These are phyloP conservation scores for Chionographis japonica DNA, from an alignment of 106 monocot species.

Conservation along the genomic window DNA sequence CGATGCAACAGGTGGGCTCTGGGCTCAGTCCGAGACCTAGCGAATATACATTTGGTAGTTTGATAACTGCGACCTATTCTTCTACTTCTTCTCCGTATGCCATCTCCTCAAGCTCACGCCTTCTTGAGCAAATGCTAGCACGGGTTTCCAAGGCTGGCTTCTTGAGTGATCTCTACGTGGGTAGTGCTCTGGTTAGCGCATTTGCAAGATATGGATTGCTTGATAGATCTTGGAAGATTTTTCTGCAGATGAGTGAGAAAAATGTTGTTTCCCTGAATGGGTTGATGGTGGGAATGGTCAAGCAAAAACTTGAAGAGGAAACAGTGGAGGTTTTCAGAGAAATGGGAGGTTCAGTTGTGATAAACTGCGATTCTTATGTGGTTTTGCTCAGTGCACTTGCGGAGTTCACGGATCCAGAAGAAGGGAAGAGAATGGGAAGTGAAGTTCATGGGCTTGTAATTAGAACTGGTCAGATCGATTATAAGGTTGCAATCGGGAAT, in stretches of 20 bases:
- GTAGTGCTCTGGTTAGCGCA: conserved; percentile 83
- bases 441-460: conserved; percentile 64
- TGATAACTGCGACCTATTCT: conserved; percentile 40
- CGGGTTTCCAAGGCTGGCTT: conserved; percentile 52
- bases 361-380: conserved; percentile 52
- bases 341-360: conserved; percentile 11
- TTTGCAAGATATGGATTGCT: conserved; percentile 58
- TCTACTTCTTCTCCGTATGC: no score
- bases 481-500: conserved; percentile 47
- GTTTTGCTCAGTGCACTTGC: conserved; percentile 69
- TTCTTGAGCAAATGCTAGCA: conserved; percentile 58
- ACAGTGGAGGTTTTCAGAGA: conserved; percentile 58
- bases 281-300: conserved; percentile 82
- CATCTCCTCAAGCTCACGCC: neutral
- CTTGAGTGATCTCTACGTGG: conserved; percentile 63
- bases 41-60: conserved; percentile 69
- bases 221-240: conserved; percentile 44
- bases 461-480: conserved; percentile 26
- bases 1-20: conserved; percentile 35
- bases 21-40: conserved; percentile 29
- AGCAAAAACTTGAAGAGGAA: conserved; percentile 48
- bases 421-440: conserved; percentile 58
- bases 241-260: conserved; percentile 34
- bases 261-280: conserved; percentile 79
- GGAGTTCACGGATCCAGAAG: conserved; percentile 37